phyloP scores from a whole-genome alignment of 78 protist genomes.

The Cyanophora paradoxa region DNA sequence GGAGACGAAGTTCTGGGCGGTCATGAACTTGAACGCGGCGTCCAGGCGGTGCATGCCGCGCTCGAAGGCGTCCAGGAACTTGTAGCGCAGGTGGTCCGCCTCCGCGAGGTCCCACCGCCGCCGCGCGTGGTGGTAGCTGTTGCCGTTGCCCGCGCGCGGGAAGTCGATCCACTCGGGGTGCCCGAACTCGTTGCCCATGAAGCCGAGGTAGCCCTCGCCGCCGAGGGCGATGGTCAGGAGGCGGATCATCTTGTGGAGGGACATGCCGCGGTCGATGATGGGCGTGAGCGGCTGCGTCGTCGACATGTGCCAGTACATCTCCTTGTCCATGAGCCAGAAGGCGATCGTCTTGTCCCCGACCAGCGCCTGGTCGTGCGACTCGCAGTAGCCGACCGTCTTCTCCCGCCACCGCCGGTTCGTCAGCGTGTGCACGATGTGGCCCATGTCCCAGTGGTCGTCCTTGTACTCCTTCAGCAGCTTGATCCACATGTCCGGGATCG shows the following conservation, averaged over 20 bases:
- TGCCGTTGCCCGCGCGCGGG: constrained; percentile 84
- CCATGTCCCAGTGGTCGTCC: constrained; percentile 67
- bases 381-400: constrained; percentile 77
- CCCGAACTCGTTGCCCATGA: constrained; percentile 97
- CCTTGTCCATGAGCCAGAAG: constrained; percentile 94
- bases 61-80: constrained; percentile 31
- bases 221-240: constrained; percentile 77
- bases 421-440: constrained; percentile 50
- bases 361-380: constrained; percentile 86
- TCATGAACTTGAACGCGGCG: not conserved
- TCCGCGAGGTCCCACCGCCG: constrained; percentile 47
- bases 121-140: constrained; percentile 28
- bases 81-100: constrained; percentile 23
- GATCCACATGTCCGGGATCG: constrained; percentile 93
- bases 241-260: constrained; percentile 65
- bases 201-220: constrained; percentile 89
- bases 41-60: constrained; percentile 19
- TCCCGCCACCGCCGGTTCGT: constrained; percentile 51
- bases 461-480: constrained; percentile 64
- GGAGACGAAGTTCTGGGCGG: not conserved
- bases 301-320: constrained; percentile 72
- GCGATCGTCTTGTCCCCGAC: constrained; percentile 95
- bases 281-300: constrained; percentile 23
- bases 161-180: constrained; percentile 99
- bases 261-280: constrained; percentile 81